Evolutionary conservation across 176 grass and related monocot genomes (phyloP), one percentile per base, ranked within the genome.

Genomic region (Urochloa ruziziensis): DNA sequence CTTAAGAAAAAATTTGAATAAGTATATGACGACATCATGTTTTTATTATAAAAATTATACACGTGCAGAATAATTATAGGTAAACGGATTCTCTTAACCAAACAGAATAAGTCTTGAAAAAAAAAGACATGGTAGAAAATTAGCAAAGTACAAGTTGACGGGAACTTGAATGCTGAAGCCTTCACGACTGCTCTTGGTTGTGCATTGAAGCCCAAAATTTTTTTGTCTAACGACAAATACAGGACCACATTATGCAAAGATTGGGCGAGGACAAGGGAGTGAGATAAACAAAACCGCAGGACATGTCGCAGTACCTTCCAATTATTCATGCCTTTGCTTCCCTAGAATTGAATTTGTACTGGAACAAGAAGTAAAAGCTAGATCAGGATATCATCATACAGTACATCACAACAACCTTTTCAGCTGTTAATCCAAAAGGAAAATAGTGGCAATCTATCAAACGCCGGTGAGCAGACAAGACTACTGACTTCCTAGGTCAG

Each of bases 161-260:
- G 6, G 1, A 28, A 42, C 25, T 47, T 78, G 57, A 39, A 78
- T 49, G 40, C 52, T 58, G 33, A 36, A 54, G 10, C 21, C 3
- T 59, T 7, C 25, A 7, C 47, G 46, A 30, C 25, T 74, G 84
- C 34, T 80, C 8, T 80, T 80, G 77, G 58, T 43, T 80, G 32
- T 39, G 54, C 16, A 15, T 42, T 42, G 42, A 72, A 42, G 57
- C 24, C 10, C 25, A 24, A 6, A 25, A 17, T 39, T 56, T 72
- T 43, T 80, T 8, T 69, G 10, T 53, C 62, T 36, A 85, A 70
- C 40, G 73, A 53, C 52, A 71, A 18, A 21, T 35, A 25, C 14
- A 77, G 83, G 83, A 90, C 83, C 88, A 82, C 78, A 12, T 73
- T 6, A 36, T 71, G 72, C 88, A 63, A 36, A 82, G n/a, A 79